Conservation (phyloP, 2,329 filamentous ascomycete genomes). For the Diaporthe ampelina region DNA sequence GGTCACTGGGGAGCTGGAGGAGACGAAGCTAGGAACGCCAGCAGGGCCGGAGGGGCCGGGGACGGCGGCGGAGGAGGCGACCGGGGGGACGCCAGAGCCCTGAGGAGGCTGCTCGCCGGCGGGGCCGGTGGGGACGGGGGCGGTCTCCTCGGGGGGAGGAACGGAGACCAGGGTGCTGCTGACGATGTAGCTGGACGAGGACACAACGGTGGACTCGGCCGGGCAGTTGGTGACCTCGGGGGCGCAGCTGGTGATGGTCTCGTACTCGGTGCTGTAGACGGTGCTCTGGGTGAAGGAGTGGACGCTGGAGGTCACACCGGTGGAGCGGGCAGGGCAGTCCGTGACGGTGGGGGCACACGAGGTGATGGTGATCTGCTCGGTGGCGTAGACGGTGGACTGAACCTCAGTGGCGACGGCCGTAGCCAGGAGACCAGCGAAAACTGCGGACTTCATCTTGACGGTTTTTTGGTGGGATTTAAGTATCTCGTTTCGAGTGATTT, state of each 20-base stretch:
- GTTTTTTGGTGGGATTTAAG: slow-evolving; percentile 41
- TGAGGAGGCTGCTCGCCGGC: slow-evolving; percentile 36
- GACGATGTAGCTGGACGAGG: slow-evolving; percentile 55
- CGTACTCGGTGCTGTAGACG: slow-evolving; percentile 70
- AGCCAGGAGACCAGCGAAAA: slow-evolving; percentile 61
- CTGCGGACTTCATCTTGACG: slow-evolving; percentile 74
- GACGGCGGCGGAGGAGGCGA: slow-evolving; percentile 42
- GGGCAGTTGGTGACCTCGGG: slow-evolving; percentile 67
- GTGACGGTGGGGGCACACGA: slow-evolving; percentile 68
- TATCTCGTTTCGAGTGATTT: slow-evolving; percentile 41
- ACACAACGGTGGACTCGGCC: slow-evolving; percentile 49
- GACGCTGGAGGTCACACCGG: slow-evolving; percentile 66
- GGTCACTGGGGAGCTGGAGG: slow-evolving; percentile 40
- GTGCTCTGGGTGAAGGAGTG: slow-evolving; percentile 73
- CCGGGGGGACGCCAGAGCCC: slow-evolving; percentile 40
- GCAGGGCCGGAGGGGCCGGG: slow-evolving; percentile 40
- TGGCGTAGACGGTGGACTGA: slow-evolving; percentile 66
- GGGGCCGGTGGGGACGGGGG: slow-evolving; percentile 44
- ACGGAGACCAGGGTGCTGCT: slow-evolving; percentile 55
- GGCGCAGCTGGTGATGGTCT: slow-evolving; percentile 73
- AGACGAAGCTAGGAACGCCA: slow-evolving; percentile 30
- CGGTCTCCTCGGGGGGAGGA: slow-evolving; percentile 50
- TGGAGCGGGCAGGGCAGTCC: slow-evolving; percentile 60
- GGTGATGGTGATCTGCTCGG: slow-evolving; percentile 72
- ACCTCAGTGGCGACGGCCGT: slow-evolving; percentile 56